Percentiles rank a stretch among this genome's conserved stretches.
phyloP scores from a whole-genome alignment of 2,329 filamentous ascomycete genomes.

The Daldinia eschscholtzii region DNA sequence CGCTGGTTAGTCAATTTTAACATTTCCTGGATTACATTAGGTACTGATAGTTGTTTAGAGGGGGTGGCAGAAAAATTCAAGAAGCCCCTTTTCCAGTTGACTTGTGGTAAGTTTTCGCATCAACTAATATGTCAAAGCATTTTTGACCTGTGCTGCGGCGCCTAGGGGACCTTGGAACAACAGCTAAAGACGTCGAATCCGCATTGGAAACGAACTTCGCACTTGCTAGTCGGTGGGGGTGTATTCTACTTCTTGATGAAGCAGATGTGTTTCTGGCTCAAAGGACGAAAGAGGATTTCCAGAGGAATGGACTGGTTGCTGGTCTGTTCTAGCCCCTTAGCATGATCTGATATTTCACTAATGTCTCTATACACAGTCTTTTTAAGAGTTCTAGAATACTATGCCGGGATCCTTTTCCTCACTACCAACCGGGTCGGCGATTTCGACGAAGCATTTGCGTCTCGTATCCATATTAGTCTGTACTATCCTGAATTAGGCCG shows the following conservation, averaged over 20 bases:
- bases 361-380: neutral
- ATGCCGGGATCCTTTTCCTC: neutral
- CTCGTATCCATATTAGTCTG: neutral
- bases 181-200: neutral
- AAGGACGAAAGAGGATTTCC: neutral
- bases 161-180: neutral
- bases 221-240: neutral
- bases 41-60: neutral
- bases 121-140: neutral
- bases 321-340: neutral
- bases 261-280: neutral
- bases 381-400: neutral
- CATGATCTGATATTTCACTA: too few relatives aligned
- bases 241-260: neutral
- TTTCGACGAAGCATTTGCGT: neutral
- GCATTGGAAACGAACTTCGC: neutral
- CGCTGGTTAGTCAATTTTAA: neutral
- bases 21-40: neutral
- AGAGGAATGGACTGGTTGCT: neutral
- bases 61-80: constrained; percentile 1
- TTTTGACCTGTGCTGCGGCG: neutral
- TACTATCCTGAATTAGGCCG: neutral
- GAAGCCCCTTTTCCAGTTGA: neutral
- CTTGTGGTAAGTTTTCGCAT: neutral
- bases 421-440: neutral